phyloP scores from a whole-genome alignment of 306 rosid genomes.

The Rubus idaeus region DNA sequence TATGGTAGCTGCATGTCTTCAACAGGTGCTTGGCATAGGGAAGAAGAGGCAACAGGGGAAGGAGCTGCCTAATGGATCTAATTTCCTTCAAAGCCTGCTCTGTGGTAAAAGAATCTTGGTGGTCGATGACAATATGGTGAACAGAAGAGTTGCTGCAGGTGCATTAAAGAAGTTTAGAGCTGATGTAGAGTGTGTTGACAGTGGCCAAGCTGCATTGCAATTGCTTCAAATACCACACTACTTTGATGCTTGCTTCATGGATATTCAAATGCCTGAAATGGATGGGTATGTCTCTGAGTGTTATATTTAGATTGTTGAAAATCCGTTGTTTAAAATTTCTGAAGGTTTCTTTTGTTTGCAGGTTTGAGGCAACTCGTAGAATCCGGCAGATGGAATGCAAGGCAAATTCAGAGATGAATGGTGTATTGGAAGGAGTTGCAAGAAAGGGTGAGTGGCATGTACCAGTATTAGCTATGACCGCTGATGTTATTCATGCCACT shows the following conservation, averaged over 20 bases:
- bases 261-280: conserved; percentile 99
- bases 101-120: conserved; percentile 80
- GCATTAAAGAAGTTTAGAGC: conserved; percentile 91
- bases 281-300: conserved; percentile 65
- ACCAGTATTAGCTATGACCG: conserved; percentile 96
- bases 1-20: conserved; percentile 98
- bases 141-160: conserved; percentile 96
- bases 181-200: conserved; percentile 72
- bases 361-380: conserved; percentile 80
- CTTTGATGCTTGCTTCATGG: conserved; percentile 99
- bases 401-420: conserved; percentile 51
- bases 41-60: conserved; percentile 69
- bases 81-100: conserved; percentile 61
- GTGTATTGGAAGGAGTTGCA: conserved; percentile 41
- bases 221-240: conserved; percentile 80
- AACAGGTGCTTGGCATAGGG: conserved; percentile 80
- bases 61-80: conserved; percentile 59
- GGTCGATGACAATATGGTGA: conserved; percentile 88
- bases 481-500: conserved; percentile 94
- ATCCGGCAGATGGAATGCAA: conserved; percentile 72
- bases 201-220: conserved; percentile 84
- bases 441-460: conserved; percentile 54
- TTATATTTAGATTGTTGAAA: background rate
- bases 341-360: conserved; percentile 27
- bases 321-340: background rate